A percentile compares a stretch with the other conserved stretches of the same genome.
These are phyloP conservation scores for Erodium chrysanthum DNA, from an alignment of 441 rosid genomes.

Conservation along the genomic window DNA sequence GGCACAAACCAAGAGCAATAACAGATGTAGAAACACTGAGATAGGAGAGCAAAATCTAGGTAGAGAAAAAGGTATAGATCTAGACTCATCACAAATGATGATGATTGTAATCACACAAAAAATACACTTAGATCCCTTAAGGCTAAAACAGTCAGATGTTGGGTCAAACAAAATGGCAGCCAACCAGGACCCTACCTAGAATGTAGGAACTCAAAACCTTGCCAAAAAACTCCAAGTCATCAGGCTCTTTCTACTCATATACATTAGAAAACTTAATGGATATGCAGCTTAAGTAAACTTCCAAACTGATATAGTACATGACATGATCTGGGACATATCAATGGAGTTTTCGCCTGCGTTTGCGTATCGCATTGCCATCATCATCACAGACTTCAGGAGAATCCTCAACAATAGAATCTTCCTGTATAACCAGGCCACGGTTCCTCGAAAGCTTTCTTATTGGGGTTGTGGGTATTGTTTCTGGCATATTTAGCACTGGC, in stretches of 20 bases:
- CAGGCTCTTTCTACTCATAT: neutral
- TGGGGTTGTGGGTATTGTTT: constrained; percentile 19
- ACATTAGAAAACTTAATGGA: neutral
- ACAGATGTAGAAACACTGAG: too few species aligned
- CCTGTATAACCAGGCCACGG: constrained; percentile 24
- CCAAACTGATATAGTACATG: neutral
- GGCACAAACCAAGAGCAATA: too few species aligned
- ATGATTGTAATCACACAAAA: too few species aligned
- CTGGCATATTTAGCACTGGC: constrained; percentile 8
- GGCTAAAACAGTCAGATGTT: too few species aligned
- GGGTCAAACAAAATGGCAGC: neutral
- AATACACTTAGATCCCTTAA: too few species aligned
- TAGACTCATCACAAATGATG: too few species aligned
- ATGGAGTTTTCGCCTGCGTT: constrained; percentile 18
- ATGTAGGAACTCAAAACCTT: neutral
- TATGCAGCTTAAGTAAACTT: neutral
- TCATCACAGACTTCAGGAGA: constrained; percentile 14
- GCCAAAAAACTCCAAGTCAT: neutral
- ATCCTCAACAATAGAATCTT: constrained; percentile 20
- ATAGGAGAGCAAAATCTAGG: too few species aligned
- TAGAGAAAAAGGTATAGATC: too few species aligned
- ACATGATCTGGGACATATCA: neutral
- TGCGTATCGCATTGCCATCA: constrained; percentile 18
- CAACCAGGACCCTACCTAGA: neutral
- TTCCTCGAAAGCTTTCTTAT: constrained; percentile 21